Conservation (phyloP, 768 basidiomycete genomes). For the Pleurotus tuoliensis region DNA sequence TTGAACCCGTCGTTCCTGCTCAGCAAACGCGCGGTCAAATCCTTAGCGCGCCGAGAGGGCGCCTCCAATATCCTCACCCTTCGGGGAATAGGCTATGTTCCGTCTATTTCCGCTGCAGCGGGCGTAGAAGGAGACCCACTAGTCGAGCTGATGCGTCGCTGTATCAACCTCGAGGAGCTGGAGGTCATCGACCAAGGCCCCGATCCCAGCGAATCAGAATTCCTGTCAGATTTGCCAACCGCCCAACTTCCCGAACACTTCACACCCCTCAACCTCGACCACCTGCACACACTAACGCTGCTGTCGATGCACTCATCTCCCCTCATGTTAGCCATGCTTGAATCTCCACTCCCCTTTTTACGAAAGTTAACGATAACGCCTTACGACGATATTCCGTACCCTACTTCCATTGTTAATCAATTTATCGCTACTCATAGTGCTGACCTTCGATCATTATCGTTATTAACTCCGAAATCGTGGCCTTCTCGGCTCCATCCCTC, state of each 20-base stretch:
- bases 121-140: conserved; percentile 49
- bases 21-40: conserved; percentile 54
- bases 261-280: conserved; percentile 48
- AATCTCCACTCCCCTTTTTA: conserved; percentile 58
- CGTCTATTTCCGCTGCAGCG: conserved; percentile 22
- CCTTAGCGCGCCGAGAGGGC: conserved; percentile 51
- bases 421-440: conserved; percentile 61
- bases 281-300: conserved; percentile 55
- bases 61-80: conserved; percentile 44
- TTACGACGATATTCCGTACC: conserved; percentile 63
- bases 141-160: conserved; percentile 51
- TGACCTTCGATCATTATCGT: conserved; percentile 53
- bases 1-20: conserved; percentile 56
- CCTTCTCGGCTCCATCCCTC: conserved; percentile 57
- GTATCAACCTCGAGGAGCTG: conserved; percentile 56
- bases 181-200: conserved; percentile 60
- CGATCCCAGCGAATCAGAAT: conserved; percentile 47
- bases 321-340: conserved; percentile 55
- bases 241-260: conserved; percentile 28
- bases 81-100: conserved; percentile 51
- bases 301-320: conserved; percentile 67
- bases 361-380: conserved; percentile 67
- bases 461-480: conserved; percentile 70
- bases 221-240: conserved; percentile 16
- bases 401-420: conserved; percentile 49